Base-by-base conservation (phyloP, 202 grass and related monocot species). In the Brachypodium distachyon region DNA sequence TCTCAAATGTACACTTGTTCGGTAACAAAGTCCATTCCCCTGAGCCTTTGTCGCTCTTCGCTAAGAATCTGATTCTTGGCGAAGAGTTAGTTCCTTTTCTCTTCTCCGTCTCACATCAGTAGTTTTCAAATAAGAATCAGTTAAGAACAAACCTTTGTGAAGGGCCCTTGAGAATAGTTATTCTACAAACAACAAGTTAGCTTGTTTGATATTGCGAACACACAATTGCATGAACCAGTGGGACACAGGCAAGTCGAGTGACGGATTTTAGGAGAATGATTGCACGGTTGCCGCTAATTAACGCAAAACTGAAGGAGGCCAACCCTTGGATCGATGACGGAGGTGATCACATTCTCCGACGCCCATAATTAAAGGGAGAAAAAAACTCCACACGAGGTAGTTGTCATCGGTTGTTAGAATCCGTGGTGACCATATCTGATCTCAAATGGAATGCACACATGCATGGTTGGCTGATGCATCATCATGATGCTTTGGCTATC, bases 331-430 rank as follows among this genome's bases (percentile, higher is more conserved):
- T 44, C 23, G 18, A 77, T 39, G 7, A 50, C 10, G 54, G 28
- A 72, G 63, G 22, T 23, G 44, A 51, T 55, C 64, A 33, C 33
- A 32, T 52, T 41, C 26, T 74, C 34, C 12, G 31, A 79, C 37
- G 22, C 53, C 7, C 21, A 46, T 11, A 47, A 62, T 75, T 28
- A 44, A 46, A 74, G 28, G 74, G 19, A 62, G 69, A 55, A 61
- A 61, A 22, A 62, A 83, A 53, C 79, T 70, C 44, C 44, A n/a
- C 42, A 62, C 53, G 61, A 40, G 68, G 70, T 69, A 69, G 47
- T 61, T 78, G 65, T 23, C 86, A 39, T 21, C 73, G 40, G 67
- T 38, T 57, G 44, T 84, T 80, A 63, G 40, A 82, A 87, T 25
- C 0, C 23, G 3, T 51, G 22, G 6, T 49, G 31, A 25, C 8